Percentiles rank a stretch among this genome's conserved stretches.
phyloP scores from a whole-genome alignment of 331 rosid species.

The Ulmus americana region DNA sequence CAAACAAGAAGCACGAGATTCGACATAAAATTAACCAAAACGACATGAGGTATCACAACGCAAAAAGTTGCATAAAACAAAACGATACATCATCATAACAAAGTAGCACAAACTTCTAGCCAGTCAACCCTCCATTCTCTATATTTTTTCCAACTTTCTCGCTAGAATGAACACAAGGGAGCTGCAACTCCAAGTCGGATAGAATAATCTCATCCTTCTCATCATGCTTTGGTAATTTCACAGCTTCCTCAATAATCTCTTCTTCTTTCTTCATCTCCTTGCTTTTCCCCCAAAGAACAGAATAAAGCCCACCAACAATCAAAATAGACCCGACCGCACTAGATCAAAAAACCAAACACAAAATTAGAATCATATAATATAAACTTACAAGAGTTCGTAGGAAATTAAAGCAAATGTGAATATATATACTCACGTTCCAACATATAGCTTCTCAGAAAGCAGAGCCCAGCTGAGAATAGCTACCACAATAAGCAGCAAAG shows the following conservation, averaged over 20 bases:
- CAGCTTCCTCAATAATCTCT: not conserved
- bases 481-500: slow-evolving; percentile 55
- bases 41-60: too few relatives aligned
- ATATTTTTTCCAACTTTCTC: not conserved
- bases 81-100: too few relatives aligned
- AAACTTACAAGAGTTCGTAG: not conserved
- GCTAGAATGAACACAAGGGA: slow-evolving; percentile 7
- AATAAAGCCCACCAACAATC: slow-evolving; percentile 64
- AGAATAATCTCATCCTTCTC: slow-evolving; percentile 1
- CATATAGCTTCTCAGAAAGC: slow-evolving; percentile 46
- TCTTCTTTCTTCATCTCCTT: slow-evolving; percentile 33
- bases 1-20: too few relatives aligned
- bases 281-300: slow-evolving; percentile 78
- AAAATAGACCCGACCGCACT: slow-evolving; percentile 57
- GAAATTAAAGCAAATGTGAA: not conserved
- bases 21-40: too few relatives aligned
- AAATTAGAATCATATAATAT: not conserved
- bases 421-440: slow-evolving; percentile 58
- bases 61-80: too few relatives aligned
- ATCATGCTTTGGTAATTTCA: not conserved
- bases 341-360: not conserved
- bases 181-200: slow-evolving; percentile 25
- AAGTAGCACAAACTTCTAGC: too few relatives aligned
- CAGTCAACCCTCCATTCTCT: too few relatives aligned
- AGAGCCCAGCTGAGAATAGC: slow-evolving; percentile 66